Base-by-base conservation (phyloP, 164 flowering plant genomes). In the Liriodendron chinense region DNA sequence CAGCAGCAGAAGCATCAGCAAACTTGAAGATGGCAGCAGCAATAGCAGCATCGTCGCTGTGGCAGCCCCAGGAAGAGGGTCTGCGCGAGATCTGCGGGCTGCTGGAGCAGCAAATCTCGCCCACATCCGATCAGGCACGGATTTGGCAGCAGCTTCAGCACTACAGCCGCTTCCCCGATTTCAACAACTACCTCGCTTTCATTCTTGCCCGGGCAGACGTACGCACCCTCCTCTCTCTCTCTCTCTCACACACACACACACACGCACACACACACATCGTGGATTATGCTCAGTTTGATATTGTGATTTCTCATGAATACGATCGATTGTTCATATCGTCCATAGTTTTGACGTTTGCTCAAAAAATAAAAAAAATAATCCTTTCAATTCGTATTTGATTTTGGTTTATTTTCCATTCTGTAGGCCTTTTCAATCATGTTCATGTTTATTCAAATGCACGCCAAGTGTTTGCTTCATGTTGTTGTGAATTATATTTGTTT, bases 181-280 rank as follows among this genome's bases (percentile, higher is more conserved):
- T 96, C 94, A 96, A 96, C 75, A 94, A 96, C 78, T 93, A 96
- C 78, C 98, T 96, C 57, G 89, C 88, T 26, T 96, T 92, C 86
- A 96, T 94, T 70, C 88, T 96, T 22, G 88, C 92, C 10, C 93
- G 88, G 16, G 98, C 94, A 18, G 89, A 96, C 91, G 99, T 95
- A 53, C 18, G 59, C 59, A 12, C 10, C 53, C 7, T 49, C 8
- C 47, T 49, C 25, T 2, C 28, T 50, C 22, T 47, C 9, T 6
- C 34, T 65, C 34, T 65, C 14, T 14, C 68, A 23, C 13, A 22
- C 28, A 20, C 9, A 16, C 28, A 20, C 9, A 16, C 28, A 20
- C 9, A 16, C n/a, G n/a, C 68, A 23, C 13, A 22, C 68, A 23
- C 13, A 22, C 28, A 20, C 9, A 16, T 22, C 9, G 9, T 26